Base-by-base conservation (phyloP, 139 green algal genomes). In the Picochlorum sp. region DNA sequence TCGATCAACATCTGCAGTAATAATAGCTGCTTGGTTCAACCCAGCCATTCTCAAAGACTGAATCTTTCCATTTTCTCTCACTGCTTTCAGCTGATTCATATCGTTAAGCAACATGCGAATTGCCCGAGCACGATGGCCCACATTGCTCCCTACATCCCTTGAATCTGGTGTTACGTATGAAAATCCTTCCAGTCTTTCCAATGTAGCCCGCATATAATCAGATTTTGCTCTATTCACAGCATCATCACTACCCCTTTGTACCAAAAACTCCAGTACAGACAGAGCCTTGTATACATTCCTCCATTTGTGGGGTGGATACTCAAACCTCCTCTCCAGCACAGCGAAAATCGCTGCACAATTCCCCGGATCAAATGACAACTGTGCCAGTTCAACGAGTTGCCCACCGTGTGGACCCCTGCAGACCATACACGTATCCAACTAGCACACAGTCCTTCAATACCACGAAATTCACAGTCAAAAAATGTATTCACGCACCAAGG, bases 201-300 rank as follows among this genome's bases (percentile, higher is more conserved):
- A 68, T 2, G 57, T 50, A 13, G 5, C 33, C 39, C 12, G n/a
- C 39, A 47, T 47, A 4, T 18, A 9, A 24, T 47, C 39, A 6
- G 39, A 47, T 0, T 16, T 24, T 24, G 20, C 39, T 18, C 39
- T 12, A 16, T 47, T 16, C 39, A 81, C 67, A 61, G 67, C 85
- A 8, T 32, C 57, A 12, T 68, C 56, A 16, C 55, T 73, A 44
- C 79, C 83, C 2, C 71, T 73, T 49, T 78, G 83, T 0, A 80
- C 63, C n/a, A 61, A 32, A 61, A 85, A 96, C 68, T 97, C 90
- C 25, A 96, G 58, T 18, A 94, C 73, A 9, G 80, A 84, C 28
- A 96, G 67, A 2, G 79, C 68, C 67, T 93, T 93, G 74, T 93
- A 93, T 5, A 88, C 77, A 49, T 88, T 89, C 25, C 78, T 68